These are phyloP conservation scores for Prunus yedoensis DNA, from an alignment of 331 rosid genomes.

Conservation along the genomic window DNA sequence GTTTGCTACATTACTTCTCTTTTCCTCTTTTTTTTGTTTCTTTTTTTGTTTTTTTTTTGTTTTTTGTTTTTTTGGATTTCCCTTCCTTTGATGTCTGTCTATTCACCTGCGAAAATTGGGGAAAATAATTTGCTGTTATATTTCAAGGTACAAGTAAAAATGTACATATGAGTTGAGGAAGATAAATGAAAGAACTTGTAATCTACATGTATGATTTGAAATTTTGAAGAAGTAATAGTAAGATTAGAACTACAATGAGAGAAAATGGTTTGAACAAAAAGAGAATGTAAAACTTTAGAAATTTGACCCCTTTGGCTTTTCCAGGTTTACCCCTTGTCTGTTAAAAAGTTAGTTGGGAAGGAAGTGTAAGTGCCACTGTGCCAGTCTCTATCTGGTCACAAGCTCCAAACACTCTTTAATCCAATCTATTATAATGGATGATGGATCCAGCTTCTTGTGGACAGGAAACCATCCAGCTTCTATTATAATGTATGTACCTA, in stretches of 20 bases:
- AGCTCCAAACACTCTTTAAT: not conserved
- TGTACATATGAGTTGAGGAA: not conserved
- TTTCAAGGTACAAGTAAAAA: not conserved
- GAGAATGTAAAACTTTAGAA: not conserved
- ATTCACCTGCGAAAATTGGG: constrained; percentile 35
- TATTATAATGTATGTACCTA: too few relatives aligned
- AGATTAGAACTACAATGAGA: not conserved
- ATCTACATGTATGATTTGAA: not conserved
- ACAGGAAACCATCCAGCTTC: not conserved
- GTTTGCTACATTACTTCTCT: constrained; percentile 20
- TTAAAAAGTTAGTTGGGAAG: constrained; percentile 17
- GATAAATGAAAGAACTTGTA: not conserved
- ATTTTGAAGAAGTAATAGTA: too few relatives aligned
- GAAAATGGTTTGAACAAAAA: not conserved
- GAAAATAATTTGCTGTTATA: constrained; percentile 5
- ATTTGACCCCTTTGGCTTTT: not conserved
- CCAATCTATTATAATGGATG: not conserved
- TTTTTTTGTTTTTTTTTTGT: not conserved
- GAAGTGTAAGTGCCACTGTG: constrained; percentile 6
- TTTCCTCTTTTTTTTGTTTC: not conserved
- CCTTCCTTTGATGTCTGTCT: not conserved
- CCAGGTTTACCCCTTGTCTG: constrained; percentile 16
- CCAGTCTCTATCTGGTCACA: constrained; percentile 1
- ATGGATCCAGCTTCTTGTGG: not conserved
- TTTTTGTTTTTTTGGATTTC: constrained; percentile 9